Evolutionary conservation across 1,284 basidiomycete species (phyloP).

Genomic region (Irpex sp.): DNA sequence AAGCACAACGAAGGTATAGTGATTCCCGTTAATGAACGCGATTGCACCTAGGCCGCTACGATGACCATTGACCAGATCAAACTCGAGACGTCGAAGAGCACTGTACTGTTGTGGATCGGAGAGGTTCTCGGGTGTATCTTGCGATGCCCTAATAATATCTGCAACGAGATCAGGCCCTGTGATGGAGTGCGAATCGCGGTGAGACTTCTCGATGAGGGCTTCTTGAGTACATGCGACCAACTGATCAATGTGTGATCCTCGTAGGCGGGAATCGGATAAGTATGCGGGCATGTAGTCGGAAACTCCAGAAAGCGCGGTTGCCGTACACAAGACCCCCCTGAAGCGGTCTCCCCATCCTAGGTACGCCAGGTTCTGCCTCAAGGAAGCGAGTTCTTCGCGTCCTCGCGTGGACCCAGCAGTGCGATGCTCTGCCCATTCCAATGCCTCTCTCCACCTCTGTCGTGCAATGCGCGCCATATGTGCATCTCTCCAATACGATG

Average conservation of each 20-base stretch:
- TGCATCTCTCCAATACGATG: not conserved
- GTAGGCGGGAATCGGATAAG: not conserved
- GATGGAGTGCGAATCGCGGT: not conserved
- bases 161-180: not conserved
- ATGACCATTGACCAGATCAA: not conserved
- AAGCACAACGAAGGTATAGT: not conserved
- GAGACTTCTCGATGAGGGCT: too few species aligned
- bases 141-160: not conserved
- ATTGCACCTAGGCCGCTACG: not conserved
- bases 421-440: not conserved
- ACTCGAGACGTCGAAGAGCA: not conserved
- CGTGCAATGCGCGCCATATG: not conserved
- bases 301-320: not conserved
- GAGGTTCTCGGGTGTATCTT: not conserved
- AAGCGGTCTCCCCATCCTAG: not conserved
- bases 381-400: not conserved
- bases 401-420: not conserved
- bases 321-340: not conserved
- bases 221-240: not conserved
- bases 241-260: not conserved
- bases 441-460: not conserved
- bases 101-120: not conserved
- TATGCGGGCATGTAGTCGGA: not conserved
- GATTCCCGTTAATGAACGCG: not conserved
- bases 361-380: not conserved